Percentiles rank a stretch among this genome's conserved stretches.
phyloP scores from a whole-genome alignment of 257 asterid genomes.

The Salvia rosmarinus region DNA sequence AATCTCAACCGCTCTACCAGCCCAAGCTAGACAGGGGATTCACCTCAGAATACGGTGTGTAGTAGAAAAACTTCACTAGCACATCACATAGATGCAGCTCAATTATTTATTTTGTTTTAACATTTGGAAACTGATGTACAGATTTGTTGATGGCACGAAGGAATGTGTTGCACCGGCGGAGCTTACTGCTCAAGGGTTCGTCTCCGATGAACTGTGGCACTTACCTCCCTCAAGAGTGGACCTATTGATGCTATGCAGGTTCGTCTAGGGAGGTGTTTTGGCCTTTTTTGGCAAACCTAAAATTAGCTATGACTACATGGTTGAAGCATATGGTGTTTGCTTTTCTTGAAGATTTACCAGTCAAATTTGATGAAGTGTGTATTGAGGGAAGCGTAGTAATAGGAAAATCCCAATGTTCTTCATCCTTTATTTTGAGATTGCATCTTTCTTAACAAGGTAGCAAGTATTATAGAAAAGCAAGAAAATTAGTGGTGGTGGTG shows the following conservation, averaged over 20 bases:
- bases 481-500: conserved; percentile 16
- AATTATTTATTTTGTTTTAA: background rate
- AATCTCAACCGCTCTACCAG: conserved; percentile 24
- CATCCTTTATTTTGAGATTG: conserved; percentile 8
- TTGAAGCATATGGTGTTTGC: conserved; percentile 29
- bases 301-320: conserved; percentile 10
- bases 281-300: background rate
- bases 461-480: conserved; percentile 24
- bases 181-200: conserved; percentile 29
- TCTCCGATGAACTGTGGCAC: conserved; percentile 35
- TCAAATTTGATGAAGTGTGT: conserved; percentile 38
- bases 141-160: conserved; percentile 56
- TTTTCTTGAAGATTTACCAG: conserved; percentile 25
- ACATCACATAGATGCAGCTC: background rate
- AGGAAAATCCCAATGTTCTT: conserved; percentile 3
- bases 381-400: conserved; percentile 35
- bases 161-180: conserved; percentile 42
- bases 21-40: conserved; percentile 29
- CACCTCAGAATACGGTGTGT: conserved; percentile 48
- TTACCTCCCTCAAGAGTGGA: conserved; percentile 43
- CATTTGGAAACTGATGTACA: conserved; percentile 6
- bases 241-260: conserved; percentile 30
- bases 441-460: conserved; percentile 23
- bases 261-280: background rate
- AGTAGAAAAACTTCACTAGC: too few relatives aligned